Evolutionary conservation across 2,329 filamentous ascomycete genomes (phyloP).

Genomic region (Epichloe glyceriae): DNA sequence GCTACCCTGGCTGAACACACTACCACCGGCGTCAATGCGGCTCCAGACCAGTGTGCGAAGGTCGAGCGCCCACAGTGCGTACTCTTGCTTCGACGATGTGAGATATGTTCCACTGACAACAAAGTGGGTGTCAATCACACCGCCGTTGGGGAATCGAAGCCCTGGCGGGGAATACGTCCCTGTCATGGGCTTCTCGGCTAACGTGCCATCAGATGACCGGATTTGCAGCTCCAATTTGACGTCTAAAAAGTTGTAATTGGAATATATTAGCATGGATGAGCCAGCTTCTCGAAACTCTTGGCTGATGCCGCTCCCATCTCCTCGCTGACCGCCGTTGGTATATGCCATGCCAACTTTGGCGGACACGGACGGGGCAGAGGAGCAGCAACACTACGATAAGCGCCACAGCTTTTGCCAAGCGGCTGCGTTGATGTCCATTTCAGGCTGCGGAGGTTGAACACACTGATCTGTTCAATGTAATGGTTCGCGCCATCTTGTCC

Average conservation of each 20-base stretch:
- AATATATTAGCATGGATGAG: conserved; percentile 87
- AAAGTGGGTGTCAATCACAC: conserved; percentile 89
- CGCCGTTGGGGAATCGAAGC: conserved; percentile 88
- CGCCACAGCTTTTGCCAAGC: conserved; percentile 84
- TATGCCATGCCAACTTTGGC: conserved; percentile 53
- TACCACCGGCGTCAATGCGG: conserved; percentile 86
- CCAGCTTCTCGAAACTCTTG: conserved; percentile 43
- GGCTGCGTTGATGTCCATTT: conserved; percentile 89
- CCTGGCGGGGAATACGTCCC: conserved; percentile 80
- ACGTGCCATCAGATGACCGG: conserved; percentile 65
- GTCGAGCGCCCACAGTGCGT: conserved; percentile 91
- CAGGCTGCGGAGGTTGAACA: conserved; percentile 89
- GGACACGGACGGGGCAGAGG: conserved; percentile 58
- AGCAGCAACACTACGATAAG: conserved; percentile 89
- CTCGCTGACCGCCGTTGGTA: conserved; percentile 24
- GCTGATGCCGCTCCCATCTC: conserved; percentile 32
- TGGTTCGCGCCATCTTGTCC: conserved; percentile 96
- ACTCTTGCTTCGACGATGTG: conserved; percentile 96
- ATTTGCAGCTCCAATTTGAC: conserved; percentile 93
- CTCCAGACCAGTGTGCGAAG: conserved; percentile 82
- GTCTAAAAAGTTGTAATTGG: conserved; percentile 97
- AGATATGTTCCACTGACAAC: conserved; percentile 96
- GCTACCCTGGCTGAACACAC: conserved; percentile 90
- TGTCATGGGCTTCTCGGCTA: conserved; percentile 82
- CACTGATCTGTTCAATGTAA: conserved; percentile 97